phyloP scores from a whole-genome alignment of 2,329 filamentous ascomycete species.

The Penicillium sumatraense region DNA sequence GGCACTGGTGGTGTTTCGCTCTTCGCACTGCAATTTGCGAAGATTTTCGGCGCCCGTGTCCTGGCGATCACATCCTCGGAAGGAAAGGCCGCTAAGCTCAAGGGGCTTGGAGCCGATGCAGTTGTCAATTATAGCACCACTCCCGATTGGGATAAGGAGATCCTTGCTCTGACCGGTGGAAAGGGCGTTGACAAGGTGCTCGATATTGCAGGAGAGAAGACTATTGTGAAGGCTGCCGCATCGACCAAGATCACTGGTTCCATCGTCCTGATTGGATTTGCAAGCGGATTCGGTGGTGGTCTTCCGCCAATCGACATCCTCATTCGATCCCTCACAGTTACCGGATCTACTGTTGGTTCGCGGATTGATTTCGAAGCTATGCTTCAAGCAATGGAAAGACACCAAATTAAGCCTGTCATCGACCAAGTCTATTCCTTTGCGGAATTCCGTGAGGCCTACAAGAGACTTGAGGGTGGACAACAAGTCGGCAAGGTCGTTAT shows the following conservation, averaged over 20 bases:
- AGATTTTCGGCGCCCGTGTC: neutral
- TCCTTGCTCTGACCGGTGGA: neutral
- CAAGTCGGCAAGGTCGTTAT: neutral
- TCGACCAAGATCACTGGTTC: neutral
- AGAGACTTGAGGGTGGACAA: neutral
- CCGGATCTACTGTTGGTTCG: neutral
- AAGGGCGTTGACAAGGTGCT: neutral
- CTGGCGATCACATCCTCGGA: neutral
- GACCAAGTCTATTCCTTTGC: neutral
- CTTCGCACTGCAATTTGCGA: neutral
- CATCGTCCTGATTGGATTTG: neutral
- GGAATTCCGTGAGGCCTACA: neutral
- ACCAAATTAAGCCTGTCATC: neutral
- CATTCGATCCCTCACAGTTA: neutral
- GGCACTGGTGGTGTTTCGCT: neutral
- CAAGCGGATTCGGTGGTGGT: too few relatives aligned
- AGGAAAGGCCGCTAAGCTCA: neutral
- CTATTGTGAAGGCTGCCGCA: neutral
- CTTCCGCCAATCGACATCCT: neutral
- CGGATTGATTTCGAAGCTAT: neutral
- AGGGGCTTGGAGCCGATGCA: neutral
- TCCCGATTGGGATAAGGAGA: neutral
- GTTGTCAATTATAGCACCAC: neutral
- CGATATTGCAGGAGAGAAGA: neutral
- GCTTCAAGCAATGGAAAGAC: neutral